Base-by-base conservation (phyloP, 2,329 filamentous ascomycete genomes). In the Monosporascus sp. region DNA sequence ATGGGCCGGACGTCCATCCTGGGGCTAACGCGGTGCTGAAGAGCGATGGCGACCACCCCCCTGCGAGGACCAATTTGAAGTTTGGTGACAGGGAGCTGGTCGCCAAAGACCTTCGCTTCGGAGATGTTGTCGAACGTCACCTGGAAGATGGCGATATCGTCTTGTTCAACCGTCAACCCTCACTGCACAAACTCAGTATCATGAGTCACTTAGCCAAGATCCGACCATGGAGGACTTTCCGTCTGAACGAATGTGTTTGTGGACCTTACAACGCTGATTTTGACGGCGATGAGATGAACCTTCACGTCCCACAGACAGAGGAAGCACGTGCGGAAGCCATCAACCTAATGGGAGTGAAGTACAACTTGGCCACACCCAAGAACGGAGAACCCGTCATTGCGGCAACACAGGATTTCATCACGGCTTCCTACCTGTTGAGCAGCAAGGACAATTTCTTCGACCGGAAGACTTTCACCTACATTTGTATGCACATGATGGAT, bases 361-460 rank as follows among this genome's bases (percentile, higher is more conserved):
- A 97, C 77, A 99, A 99, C 69, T 73, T 99, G 54, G 88, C 88
- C 3, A 99, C 94, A 0, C 94, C 94, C 1, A 97, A 97, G 72
- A 97, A 97, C 73, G 94, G 94, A 67, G 93, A 96, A 63, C 94
- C 94, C 2, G 96, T 99, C 64, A 97, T 99, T 74, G 91, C 92
- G 19, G 93, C 94, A n/a, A 99, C 96, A 31, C 94, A 99, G 66
- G 94, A 99, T 78, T 99, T 99, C 74, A 97, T 99, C 64, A 97
- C 93, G 26, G 92, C 92, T 4, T 90, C 94, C 0, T 99, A 91
- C 67, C 75, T 97, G 4, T 78, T 97, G 26, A 96, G 91, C 63
- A 89, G 86, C 71, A 97, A 97, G 68, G 93, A 97, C 68, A 84
- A 86, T 53, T 97, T 99, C 72, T 96, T 89, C 65, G 91, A 96